These are phyloP conservation scores for Jamesozyma piceae DNA, from an alignment of 805 yeast genomes.

Conservation along the genomic window DNA sequence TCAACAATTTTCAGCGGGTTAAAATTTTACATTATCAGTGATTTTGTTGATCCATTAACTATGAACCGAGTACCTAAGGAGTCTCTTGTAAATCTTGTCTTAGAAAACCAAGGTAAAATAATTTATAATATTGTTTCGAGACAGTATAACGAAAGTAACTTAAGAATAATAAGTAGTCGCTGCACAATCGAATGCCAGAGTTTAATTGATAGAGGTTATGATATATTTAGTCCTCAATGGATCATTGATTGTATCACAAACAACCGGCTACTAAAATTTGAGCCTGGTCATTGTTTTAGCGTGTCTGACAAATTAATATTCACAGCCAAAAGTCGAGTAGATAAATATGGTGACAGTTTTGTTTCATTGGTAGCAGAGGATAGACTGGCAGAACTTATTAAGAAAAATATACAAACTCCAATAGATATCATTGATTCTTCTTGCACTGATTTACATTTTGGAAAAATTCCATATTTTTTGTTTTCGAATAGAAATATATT, in stretches of 20 bases:
- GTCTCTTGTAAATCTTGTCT: conserved; percentile 33
- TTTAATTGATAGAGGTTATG: conserved; percentile 41
- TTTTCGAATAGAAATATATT: conserved; percentile 32
- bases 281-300: conserved; percentile 47
- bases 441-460: neutral
- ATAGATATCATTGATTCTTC: neutral
- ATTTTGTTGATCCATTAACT: conserved; percentile 27
- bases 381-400: neutral
- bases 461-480: conserved; percentile 24
- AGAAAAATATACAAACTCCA: neutral
- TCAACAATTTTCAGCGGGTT: conserved; percentile 37
- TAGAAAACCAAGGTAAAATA: conserved; percentile 44
- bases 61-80: conserved; percentile 25
- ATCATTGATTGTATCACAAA: conserved; percentile 45
- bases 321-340: conserved; percentile 34
- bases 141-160: conserved; percentile 7
- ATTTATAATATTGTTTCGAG: conserved; percentile 28
- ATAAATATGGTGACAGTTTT: conserved; percentile 57
- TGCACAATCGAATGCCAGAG: conserved; percentile 33
- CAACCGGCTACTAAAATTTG: conserved; percentile 39
- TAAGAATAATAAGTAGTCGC: conserved; percentile 33
- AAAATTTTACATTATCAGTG: conserved; percentile 47
- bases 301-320: conserved; percentile 29
- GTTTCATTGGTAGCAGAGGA: conserved; percentile 9
- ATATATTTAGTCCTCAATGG: conserved; percentile 64